Percentiles rank a stretch among this genome's conserved stretches.
Conservation (phyloP, 352 stramenopile species). For the Pythium dissimile region DNA sequence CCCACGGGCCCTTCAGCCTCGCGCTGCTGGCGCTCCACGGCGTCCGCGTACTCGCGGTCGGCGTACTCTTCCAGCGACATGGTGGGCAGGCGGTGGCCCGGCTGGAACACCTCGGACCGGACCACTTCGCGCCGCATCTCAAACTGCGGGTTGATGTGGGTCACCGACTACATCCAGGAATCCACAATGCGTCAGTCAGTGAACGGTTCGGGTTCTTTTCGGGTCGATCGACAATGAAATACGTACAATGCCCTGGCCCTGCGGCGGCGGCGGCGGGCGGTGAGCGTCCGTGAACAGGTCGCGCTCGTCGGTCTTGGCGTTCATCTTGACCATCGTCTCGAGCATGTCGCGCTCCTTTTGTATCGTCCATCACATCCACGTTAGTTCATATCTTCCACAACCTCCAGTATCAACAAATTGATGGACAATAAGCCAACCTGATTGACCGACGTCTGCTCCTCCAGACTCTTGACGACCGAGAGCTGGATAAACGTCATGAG, state of each 20-base stretch:
- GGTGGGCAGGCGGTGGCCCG: constrained; percentile 93
- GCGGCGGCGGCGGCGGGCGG: constrained; percentile 45
- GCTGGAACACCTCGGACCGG: constrained; percentile 91
- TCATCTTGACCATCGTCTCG: constrained; percentile 85
- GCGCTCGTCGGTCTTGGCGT: constrained; percentile 45
- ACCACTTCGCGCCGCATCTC: constrained; percentile 88
- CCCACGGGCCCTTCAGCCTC: constrained; percentile 48
- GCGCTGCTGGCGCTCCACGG: constrained; percentile 82
- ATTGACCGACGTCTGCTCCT: constrained; percentile 69
- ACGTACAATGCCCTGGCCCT: constrained; percentile 79
- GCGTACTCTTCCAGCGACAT: constrained; percentile 95
- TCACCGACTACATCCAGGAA: no score
- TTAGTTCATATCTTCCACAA: neutral
- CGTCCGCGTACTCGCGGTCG: constrained; percentile 84
- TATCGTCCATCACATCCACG: neutral
- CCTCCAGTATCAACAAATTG: no score
- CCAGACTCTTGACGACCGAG: constrained; percentile 69
- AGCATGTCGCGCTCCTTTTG: constrained; percentile 71
- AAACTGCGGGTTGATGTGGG: constrained; percentile 81
- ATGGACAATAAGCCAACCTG: no score
- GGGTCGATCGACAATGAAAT: neutral
- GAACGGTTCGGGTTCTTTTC: no score
- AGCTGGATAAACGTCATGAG: constrained; percentile 81
- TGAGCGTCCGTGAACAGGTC: constrained; percentile 74
- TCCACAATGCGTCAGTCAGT: no score